Percentiles rank a stretch among this genome's conserved stretches.
Conservation (phyloP, 1,284 basidiomycete genomes). For the Xanthoconium separans region DNA sequence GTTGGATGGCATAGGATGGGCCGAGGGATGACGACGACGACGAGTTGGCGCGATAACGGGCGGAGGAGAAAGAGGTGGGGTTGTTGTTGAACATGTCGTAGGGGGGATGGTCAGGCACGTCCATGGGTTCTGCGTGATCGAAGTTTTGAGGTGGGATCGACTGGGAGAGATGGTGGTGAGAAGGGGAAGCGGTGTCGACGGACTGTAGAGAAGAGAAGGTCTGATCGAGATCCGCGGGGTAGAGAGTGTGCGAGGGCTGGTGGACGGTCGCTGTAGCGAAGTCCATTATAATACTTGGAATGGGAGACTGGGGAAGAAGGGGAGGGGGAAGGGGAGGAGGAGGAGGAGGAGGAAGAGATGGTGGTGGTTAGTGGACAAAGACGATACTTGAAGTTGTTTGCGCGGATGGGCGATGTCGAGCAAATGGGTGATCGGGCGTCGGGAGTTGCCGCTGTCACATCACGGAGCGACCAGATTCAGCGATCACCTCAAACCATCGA, state of each 20-base stretch:
- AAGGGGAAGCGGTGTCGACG: constrained; percentile 32
- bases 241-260: constrained; percentile 43
- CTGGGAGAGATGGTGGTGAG: constrained; percentile 35
- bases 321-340: constrained; percentile 28
- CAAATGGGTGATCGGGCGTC: constrained; percentile 55
- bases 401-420: constrained; percentile 31
- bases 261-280: constrained; percentile 41
- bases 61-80: constrained; percentile 47
- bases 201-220: constrained; percentile 41
- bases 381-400: constrained; percentile 25
- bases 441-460: constrained; percentile 44
- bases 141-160: constrained; percentile 37
- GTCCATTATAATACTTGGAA: constrained; percentile 41
- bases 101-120: constrained; percentile 48
- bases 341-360: constrained; percentile 23
- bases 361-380: constrained; percentile 23
- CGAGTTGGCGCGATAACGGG: constrained; percentile 64
- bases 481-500: constrained; percentile 18
- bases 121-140: constrained; percentile 44
- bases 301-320: constrained; percentile 21
- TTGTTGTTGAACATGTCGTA: constrained; percentile 62
- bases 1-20: constrained; percentile 50
- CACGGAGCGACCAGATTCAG: constrained; percentile 34
- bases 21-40: constrained; percentile 63
- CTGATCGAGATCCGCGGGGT: constrained; percentile 51